Base-by-base conservation (phyloP, 139 green algal species). In the Coelastrella sp. region DNA sequence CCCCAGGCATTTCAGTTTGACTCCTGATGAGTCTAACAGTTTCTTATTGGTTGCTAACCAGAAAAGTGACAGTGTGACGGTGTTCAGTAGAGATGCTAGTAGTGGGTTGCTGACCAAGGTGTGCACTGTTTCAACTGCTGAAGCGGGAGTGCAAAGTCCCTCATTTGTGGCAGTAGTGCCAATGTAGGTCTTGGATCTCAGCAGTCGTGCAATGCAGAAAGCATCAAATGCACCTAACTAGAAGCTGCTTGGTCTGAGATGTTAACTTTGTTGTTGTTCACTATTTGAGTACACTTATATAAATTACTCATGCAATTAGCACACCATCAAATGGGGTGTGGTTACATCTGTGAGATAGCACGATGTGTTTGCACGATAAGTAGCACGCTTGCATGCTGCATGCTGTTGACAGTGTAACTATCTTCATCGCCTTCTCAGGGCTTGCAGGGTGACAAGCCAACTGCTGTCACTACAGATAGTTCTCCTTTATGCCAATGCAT, bases 1-100 rank as follows among this genome's bases (percentile, higher is more conserved):
- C 25, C 77, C 77, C 13, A 45, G 77, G 35, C 77, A 84, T 21
- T 72, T 84, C 38, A 84, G 77, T 38, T n/a, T 84, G 59, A 84
- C 34, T 2, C 77, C 77, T 38, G 77, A 84, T 37, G n/a, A 57
- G 23, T n/a, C 2, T 0, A 84, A 72, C 19, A 41, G 53, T 1
- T 84, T 59, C 27, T 7, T 84, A 37, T 17, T 84, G 4, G 77
- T 84, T 13, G 77, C 77, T 4, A 84, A 84, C 9, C 48, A 68
- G 77, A 32, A 59, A 21, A 43, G 59, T 43, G 59, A 53, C 23
- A 74, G 57, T 72, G 77, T 84, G 59, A 84, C 77, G 4, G 57
- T 84, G n/a, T 72, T 84, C 2, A 53, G 9, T 6, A 53, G 77
- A 30, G 35, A 73, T 50, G n/a, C 1, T 5, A 41, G 23, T 13